Evolutionary conservation across 1,284 basidiomycete genomes (phyloP).

Genomic region (Athelia sp.): DNA sequence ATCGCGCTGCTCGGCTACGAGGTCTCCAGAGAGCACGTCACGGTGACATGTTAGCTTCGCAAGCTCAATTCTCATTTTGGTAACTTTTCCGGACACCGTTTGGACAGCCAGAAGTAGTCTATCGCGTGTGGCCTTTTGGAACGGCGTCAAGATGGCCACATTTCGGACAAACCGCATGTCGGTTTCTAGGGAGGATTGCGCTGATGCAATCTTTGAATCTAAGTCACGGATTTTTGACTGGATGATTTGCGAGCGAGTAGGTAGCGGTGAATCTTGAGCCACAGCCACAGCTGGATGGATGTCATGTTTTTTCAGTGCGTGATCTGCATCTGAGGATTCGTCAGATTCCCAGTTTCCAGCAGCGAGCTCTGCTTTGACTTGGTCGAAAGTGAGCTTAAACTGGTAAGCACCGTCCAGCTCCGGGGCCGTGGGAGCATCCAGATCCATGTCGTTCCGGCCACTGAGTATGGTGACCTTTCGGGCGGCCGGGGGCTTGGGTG

Average conservation of each 20-base stretch:
- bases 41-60: conserved; percentile 72
- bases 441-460: conserved; percentile 27
- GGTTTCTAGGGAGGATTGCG: conserved; percentile 63
- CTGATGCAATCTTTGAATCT: conserved; percentile 49
- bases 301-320: neutral
- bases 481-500: conserved; percentile 17
- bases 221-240: conserved; percentile 62
- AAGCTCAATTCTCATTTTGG: conserved; percentile 67
- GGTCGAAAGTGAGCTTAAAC: conserved; percentile 79
- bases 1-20: conserved; percentile 66
- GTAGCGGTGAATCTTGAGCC: conserved; percentile 21
- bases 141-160: conserved; percentile 83
- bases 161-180: conserved; percentile 76
- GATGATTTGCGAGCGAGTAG: conserved; percentile 54
- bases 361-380: conserved; percentile 80
- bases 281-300: conserved; percentile 3
- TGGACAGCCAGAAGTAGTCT: conserved; percentile 63
- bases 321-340: conserved; percentile 14
- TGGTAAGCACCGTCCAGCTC: conserved; percentile 54
- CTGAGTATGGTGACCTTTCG: conserved; percentile 24
- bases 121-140: conserved; percentile 79
- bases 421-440: conserved; percentile 38
- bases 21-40: conserved; percentile 69
- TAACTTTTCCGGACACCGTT: conserved; percentile 62
- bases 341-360: conserved; percentile 30